Base-by-base conservation (phyloP, 2,329 filamentous ascomycete species). In the Pestalotiopsis sp. region DNA sequence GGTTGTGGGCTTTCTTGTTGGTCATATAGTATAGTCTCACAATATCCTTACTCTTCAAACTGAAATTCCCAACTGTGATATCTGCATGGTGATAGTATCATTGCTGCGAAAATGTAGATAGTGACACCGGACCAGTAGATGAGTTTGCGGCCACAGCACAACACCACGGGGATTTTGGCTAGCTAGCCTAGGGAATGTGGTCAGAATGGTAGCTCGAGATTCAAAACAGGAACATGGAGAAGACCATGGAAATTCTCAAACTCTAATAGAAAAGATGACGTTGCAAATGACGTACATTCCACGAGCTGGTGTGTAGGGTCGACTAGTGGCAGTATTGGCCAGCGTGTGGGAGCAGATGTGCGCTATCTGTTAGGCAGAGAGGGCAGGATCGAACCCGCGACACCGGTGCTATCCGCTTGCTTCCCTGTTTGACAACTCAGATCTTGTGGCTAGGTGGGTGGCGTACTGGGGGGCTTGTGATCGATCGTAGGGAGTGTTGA, bases 211-310 rank as follows among this genome's bases (percentile, higher is more conserved):
- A 52, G 14, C 11, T 52, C 45, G 2, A 23, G 45, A n/a, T n/a
- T 52, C 17, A 52, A 36, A 36, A n/a, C 14, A n/a, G 17, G 17
- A 52, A n/a, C 45, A 52, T 17, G 45, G 9, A 49, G 41, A 5
- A 49, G 13, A 13, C 20, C n/a, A 14, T 49, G 41, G 7, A 52
- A 23, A 55, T 23, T 60, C 65, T 11, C 25, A 66, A 66, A 64
- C 25, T 59, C 27, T 69, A 69, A 63, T 41, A 45, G 4, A 52
- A 27, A 60, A 52, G 58, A 61, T 74, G 71, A 74, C 73, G 73
- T 74, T 71, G 69, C 68, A 3, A 38, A 74, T 74, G 73, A 74
- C 73, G 71, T 71, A 20, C 68, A 61, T 49, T 62, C 52, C 39
- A 49, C 36, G n/a, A 58, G 31, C 67, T 69, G 68, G 71, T 71